phyloP scores from a whole-genome alignment of 345 rosid genomes.

The Citrus sinensis region DNA sequence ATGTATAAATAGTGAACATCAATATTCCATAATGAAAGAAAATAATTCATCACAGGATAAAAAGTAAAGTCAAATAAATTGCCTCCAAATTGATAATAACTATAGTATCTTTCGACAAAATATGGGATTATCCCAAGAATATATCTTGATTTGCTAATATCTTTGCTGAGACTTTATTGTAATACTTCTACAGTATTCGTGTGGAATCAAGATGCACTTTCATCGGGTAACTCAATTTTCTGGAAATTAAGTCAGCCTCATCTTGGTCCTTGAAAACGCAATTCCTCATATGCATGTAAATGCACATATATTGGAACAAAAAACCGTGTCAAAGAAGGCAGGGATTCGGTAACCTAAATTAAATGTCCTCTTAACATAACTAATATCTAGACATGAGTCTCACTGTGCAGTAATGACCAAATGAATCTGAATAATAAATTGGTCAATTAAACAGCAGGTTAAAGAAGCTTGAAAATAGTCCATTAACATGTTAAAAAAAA shows the following conservation, averaged over 20 bases:
- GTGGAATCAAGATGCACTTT: too few relatives aligned
- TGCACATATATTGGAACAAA: neutral
- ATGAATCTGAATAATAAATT: neutral
- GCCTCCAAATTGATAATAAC: neutral
- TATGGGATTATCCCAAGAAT: neutral
- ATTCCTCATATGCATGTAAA: neutral
- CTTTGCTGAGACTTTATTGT: neutral
- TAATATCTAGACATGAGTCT: neutral
- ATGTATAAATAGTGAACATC: neutral
- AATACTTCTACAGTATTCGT: too few relatives aligned
- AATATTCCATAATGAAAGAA: neutral
- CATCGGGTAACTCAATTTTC: neutral
- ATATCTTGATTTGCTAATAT: neutral
- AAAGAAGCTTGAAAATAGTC: neutral
- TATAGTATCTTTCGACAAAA: neutral
- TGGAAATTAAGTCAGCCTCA: neutral
- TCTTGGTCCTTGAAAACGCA: neutral
- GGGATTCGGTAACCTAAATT: neutral
- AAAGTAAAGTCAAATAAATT: neutral
- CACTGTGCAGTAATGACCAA: neutral
- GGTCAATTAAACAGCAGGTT: neutral
- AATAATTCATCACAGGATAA: neutral
- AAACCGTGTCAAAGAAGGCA: neutral
- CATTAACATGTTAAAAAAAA: too few relatives aligned
- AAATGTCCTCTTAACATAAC: neutral